Evolutionary conservation across 139 green algal species (phyloP).

Genomic region (Gonium pectorale): DNA sequence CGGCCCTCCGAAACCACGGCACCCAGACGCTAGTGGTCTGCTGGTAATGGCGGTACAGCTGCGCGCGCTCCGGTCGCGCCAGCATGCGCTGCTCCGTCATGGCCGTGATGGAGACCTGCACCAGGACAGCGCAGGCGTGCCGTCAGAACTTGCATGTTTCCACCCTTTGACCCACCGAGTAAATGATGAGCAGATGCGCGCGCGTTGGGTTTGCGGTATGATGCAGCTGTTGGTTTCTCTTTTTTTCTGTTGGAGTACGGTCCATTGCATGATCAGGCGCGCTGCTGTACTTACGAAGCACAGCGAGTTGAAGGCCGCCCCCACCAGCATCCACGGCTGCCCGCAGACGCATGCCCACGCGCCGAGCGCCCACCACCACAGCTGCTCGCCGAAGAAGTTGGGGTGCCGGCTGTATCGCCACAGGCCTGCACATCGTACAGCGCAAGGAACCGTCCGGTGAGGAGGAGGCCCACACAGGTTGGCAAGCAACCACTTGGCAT

Average conservation of each 20-base stretch:
- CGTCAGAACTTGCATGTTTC: too few species aligned
- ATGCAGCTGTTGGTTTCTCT: too few species aligned
- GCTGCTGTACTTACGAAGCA: constrained; percentile 65
- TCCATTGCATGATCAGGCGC: too few species aligned
- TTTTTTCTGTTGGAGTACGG: too few species aligned
- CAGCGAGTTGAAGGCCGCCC: constrained; percentile 68
- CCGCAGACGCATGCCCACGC: constrained; percentile 59
- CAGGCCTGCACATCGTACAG: constrained; percentile 59
- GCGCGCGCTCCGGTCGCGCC: constrained; percentile 16
- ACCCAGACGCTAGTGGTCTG: constrained; percentile 54
- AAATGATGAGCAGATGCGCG: too few species aligned
- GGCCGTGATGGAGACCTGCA: constrained; percentile 52
- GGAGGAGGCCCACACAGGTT: too few species aligned
- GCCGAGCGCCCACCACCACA: constrained; percentile 72
- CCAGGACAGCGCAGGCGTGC: background rate
- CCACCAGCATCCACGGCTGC: constrained; percentile 59
- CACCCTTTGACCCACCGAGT: too few species aligned
- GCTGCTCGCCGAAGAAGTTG: constrained; percentile 90
- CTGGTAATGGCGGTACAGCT: constrained; percentile 52
- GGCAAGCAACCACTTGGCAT: too few species aligned
- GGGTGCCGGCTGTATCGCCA: constrained; percentile 84
- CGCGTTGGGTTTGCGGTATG: too few species aligned
- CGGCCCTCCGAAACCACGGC: constrained; percentile 17
- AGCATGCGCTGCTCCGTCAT: constrained; percentile 72
- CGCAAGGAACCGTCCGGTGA: too few species aligned